Evolutionary conservation across 2,329 filamentous ascomycete genomes (phyloP).

Genomic region (Leptographium procerum): DNA sequence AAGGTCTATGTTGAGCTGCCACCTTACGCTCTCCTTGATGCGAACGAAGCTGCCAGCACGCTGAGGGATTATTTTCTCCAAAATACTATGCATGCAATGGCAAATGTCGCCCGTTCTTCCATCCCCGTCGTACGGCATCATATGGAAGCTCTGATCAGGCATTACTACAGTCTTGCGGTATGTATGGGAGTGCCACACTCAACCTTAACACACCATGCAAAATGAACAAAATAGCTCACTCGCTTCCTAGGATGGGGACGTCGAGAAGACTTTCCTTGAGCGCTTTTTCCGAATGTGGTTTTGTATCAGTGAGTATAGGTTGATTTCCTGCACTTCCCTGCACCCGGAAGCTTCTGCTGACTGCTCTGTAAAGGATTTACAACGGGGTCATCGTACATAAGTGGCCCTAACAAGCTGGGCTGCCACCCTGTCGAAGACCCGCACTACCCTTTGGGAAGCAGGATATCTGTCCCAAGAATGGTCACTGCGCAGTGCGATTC

Average conservation of each 20-base stretch:
- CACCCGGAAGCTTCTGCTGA: neutral
- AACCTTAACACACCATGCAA: neutral
- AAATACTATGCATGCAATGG: constrained; percentile 20
- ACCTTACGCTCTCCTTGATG: constrained; percentile 8
- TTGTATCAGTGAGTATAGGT: constrained; percentile 28
- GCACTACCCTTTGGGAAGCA: constrained; percentile 24
- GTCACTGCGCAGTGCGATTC: constrained; percentile 34
- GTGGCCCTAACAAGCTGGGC: constrained; percentile 27
- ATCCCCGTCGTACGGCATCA: constrained; percentile 7
- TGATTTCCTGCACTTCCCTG: neutral
- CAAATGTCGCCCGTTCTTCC: constrained; percentile 13
- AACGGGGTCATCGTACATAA: constrained; percentile 31
- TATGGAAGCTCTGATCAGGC: constrained; percentile 12
- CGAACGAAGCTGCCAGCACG: neutral
- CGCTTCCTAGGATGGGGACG: constrained; percentile 11
- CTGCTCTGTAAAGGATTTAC: constrained; percentile 26
- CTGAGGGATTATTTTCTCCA: constrained; percentile 22
- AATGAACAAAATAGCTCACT: neutral
- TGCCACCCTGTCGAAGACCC: constrained; percentile 25
- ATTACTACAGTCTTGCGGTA: constrained; percentile 14
- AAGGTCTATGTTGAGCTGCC: constrained; percentile 6
- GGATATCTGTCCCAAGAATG: constrained; percentile 31
- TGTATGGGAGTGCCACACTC: neutral
- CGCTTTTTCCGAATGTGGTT: constrained; percentile 35
- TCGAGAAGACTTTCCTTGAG: constrained; percentile 25